These are phyloP conservation scores for Pseudocercospora fijiensis DNA, from an alignment of 2,329 filamentous ascomycete species.

Conservation along the genomic window DNA sequence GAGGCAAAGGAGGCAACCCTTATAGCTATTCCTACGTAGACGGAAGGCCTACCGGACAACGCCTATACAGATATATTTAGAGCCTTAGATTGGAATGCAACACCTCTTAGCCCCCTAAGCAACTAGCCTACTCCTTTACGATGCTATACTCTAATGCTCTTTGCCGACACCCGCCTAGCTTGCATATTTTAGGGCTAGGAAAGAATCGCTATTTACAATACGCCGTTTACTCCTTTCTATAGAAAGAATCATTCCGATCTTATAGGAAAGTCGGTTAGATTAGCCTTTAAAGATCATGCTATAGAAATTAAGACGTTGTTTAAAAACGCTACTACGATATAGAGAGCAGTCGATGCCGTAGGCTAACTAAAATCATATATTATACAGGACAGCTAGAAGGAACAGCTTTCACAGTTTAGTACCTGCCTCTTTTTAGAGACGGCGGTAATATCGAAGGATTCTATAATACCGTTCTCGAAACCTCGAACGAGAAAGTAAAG, in stretches of 20 bases:
- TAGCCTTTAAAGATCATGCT: slow-evolving; percentile 11
- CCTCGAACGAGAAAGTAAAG: slow-evolving; percentile 19
- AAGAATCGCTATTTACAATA: slow-evolving; percentile 42
- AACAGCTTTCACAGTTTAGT: slow-evolving; percentile 25
- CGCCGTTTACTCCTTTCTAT: slow-evolving; percentile 37
- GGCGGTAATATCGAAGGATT: slow-evolving; percentile 25
- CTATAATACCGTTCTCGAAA: slow-evolving; percentile 29
- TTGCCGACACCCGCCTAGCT: slow-evolving; percentile 24
- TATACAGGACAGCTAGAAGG: slow-evolving; percentile 28
- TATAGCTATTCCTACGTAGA: not conserved
- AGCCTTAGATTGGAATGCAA: not conserved
- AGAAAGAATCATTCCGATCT: slow-evolving; percentile 32
- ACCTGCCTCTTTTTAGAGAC: slow-evolving; percentile 26
- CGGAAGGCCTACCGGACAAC: not conserved
- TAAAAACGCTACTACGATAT: slow-evolving; percentile 16
- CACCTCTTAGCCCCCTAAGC: not conserved
- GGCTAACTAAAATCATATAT: slow-evolving; percentile 17
- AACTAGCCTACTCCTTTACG: not conserved
- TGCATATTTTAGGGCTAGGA: slow-evolving; percentile 35
- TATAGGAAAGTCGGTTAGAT: slow-evolving; percentile 21
- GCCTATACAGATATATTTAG: not conserved
- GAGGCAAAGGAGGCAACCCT: not conserved
- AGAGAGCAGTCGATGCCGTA: slow-evolving; percentile 22
- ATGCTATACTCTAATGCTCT: slow-evolving; percentile 23
- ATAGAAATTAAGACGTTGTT: slow-evolving; percentile 5